Conservation (phyloP, 2,329 filamentous ascomycete genomes). For the Paramyrothecium roridum region DNA sequence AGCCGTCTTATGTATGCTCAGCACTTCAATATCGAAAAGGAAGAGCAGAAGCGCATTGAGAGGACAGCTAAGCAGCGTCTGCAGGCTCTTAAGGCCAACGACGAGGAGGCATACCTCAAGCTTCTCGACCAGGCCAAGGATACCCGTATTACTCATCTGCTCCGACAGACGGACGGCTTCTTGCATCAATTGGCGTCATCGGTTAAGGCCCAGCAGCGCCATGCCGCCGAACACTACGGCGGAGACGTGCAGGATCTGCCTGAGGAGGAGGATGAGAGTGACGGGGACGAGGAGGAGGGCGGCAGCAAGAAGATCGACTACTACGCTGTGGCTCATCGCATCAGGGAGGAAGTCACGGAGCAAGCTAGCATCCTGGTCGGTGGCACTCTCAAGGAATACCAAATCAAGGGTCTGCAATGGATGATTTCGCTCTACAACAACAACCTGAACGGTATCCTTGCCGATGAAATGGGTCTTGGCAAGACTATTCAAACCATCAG, state of each 20-base stretch:
- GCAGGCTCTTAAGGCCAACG: conserved; percentile 96
- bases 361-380: conserved; percentile 88
- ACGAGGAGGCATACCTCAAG: conserved; percentile 98
- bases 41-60: conserved; percentile 98
- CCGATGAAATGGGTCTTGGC: conserved; percentile 99
- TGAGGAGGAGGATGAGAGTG: conserved; percentile 66
- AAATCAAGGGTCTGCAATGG: conserved; percentile 98
- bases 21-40: conserved; percentile 96
- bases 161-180: conserved; percentile 97
- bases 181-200: conserved; percentile 92
- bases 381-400: conserved; percentile 93
- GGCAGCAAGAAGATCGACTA: conserved; percentile 87
- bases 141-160: conserved; percentile 95
- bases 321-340: conserved; percentile 94
- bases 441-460: conserved; percentile 97
- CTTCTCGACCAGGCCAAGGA: conserved; percentile 98
- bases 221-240: conserved; percentile 75
- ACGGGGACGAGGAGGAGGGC: conserved; percentile 66
- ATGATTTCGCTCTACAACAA: conserved; percentile 99
- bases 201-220: conserved; percentile 89
- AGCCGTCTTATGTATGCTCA: conserved; percentile 85
- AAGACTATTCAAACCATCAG: conserved; percentile 99
- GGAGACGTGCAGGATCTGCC: conserved; percentile 50
- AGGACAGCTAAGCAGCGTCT: conserved; percentile 98
- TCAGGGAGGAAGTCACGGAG: conserved; percentile 84